phyloP scores from a whole-genome alignment of 2,329 filamentous ascomycete genomes.

The Lachnum nothofagi region DNA sequence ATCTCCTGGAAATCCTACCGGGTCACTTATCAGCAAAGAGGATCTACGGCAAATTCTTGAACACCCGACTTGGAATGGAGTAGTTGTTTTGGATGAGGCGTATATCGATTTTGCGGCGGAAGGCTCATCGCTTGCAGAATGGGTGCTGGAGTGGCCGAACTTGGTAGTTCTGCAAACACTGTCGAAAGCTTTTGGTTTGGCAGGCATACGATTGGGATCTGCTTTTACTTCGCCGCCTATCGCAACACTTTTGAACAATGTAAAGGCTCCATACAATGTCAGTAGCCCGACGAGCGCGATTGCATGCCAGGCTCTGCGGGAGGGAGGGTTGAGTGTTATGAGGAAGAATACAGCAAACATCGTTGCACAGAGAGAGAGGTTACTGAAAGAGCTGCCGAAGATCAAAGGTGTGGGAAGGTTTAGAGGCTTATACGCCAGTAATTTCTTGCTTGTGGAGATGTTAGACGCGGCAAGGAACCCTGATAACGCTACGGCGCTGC shows the following conservation, averaged over 20 bases:
- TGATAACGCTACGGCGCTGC: conserved; percentile 71
- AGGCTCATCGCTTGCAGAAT: conserved; percentile 77
- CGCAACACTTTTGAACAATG: conserved; percentile 74
- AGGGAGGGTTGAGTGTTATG: conserved; percentile 69
- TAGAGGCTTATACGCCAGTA: conserved; percentile 73
- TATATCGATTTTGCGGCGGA: conserved; percentile 90
- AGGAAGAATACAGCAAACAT: conserved; percentile 63
- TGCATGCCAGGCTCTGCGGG: conserved; percentile 66
- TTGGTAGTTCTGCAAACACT: conserved; percentile 96
- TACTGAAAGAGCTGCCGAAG: conserved; percentile 67
- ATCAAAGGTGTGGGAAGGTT: conserved; percentile 76
- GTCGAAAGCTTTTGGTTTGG: conserved; percentile 95
- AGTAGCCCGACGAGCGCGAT: conserved; percentile 80
- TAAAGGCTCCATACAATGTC: conserved; percentile 97
- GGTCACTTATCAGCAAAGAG: conserved; percentile 67
- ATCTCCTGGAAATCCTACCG: conserved; percentile 93
- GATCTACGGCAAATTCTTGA: conserved; percentile 70
- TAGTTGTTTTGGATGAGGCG: conserved; percentile 90
- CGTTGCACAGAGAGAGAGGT: conserved; percentile 67
- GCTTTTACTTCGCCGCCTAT: conserved; percentile 74
- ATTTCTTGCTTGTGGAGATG: conserved; percentile 90
- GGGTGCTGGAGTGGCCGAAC: conserved; percentile 89
- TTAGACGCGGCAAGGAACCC: conserved; percentile 67
- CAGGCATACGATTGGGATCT: conserved; percentile 83
- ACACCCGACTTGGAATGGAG: conserved; percentile 90